A percentile compares a stretch with the other conserved stretches of the same genome.
Conservation (phyloP, 805 yeast species). For the Pichia scutulata region DNA sequence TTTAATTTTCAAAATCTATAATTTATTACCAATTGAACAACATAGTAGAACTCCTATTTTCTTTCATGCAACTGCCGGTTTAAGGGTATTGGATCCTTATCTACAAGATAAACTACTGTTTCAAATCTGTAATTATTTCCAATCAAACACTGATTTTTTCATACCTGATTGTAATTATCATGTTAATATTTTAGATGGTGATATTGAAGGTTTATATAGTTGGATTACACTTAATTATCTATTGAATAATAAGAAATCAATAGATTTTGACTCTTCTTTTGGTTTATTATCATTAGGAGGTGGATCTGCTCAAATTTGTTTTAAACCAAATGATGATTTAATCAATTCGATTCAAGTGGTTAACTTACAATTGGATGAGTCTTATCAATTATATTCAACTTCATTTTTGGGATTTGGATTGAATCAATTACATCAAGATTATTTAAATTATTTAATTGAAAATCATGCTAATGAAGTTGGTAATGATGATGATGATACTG, state of each 20-base stretch:
- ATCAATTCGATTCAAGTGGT: conserved; percentile 33
- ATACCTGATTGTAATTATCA: conserved; percentile 58
- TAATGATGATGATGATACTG: neutral
- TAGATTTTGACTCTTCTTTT: conserved; percentile 36
- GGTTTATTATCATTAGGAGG: conserved; percentile 62
- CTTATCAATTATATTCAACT: conserved; percentile 42
- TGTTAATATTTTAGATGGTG: conserved; percentile 55
- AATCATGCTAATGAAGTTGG: conserved; percentile 1
- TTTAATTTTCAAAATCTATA: conserved; percentile 40
- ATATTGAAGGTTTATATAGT: conserved; percentile 57
- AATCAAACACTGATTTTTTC: conserved; percentile 39
- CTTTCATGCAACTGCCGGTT: conserved; percentile 64
- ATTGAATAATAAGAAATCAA: conserved; percentile 35
- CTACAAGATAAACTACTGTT: conserved; percentile 37
- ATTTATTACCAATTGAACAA: conserved; percentile 52
- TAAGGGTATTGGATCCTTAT: conserved; percentile 48
- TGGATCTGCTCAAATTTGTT: conserved; percentile 57
- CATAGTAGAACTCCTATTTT: conserved; percentile 58
- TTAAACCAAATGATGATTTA: conserved; percentile 48
- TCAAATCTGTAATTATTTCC: conserved; percentile 43
- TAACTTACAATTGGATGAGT: conserved; percentile 34
- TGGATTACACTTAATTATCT: conserved; percentile 60
- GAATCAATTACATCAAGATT: conserved; percentile 44
- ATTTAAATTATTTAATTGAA: conserved; percentile 31
- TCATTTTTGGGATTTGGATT: conserved; percentile 57